A percentile compares a stretch with the other conserved stretches of the same genome.
Evolutionary conservation across 805 yeast species (phyloP).

Genomic region (Zygoascus flipseniorum): DNA sequence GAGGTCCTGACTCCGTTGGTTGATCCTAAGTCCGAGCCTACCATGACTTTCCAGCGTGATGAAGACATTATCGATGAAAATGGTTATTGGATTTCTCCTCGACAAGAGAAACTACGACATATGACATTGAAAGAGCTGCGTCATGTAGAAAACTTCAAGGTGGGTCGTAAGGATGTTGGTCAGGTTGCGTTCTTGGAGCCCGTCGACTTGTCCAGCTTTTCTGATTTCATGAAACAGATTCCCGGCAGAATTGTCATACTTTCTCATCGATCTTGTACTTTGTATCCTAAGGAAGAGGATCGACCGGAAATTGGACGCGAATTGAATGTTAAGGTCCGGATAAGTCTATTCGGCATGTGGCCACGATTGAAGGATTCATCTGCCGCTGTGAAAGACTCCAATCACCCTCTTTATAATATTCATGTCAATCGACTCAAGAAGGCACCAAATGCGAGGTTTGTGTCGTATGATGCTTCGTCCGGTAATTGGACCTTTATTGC

Average conservation of each 20-base stretch:
- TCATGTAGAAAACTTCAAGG: slow-evolving; percentile 51
- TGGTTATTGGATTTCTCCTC: slow-evolving; percentile 86
- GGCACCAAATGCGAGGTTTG: slow-evolving; percentile 53
- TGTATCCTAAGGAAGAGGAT: slow-evolving; percentile 60
- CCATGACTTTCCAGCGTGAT: slow-evolving; percentile 20
- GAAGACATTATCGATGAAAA: slow-evolving; percentile 48
- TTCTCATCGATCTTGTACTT: slow-evolving; percentile 47
- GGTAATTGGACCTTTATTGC: slow-evolving; percentile 33
- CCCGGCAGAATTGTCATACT: slow-evolving; percentile 61
- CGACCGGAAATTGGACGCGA: slow-evolving; percentile 75
- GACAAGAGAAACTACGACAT: slow-evolving; percentile 50
- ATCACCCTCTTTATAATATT: slow-evolving; percentile 57
- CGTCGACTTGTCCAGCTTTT: slow-evolving; percentile 69
- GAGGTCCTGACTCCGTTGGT: background rate
- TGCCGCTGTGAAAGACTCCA: slow-evolving; percentile 67
- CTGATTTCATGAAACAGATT: slow-evolving; percentile 47
- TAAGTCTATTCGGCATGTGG: slow-evolving; percentile 71
- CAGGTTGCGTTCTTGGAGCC: slow-evolving; percentile 67
- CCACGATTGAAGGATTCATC: slow-evolving; percentile 69
- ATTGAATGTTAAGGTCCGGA: slow-evolving; percentile 63
- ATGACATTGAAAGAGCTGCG: slow-evolving; percentile 58
- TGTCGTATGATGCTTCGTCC: slow-evolving; percentile 65
- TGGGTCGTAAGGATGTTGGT: slow-evolving; percentile 78
- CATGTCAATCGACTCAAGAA: slow-evolving; percentile 62
- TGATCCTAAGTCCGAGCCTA: background rate